Percentiles rank a stretch among this genome's conserved stretches.
Evolutionary conservation across 2,329 filamentous ascomycete genomes (phyloP).

Genomic region (Pezicula radicicola): DNA sequence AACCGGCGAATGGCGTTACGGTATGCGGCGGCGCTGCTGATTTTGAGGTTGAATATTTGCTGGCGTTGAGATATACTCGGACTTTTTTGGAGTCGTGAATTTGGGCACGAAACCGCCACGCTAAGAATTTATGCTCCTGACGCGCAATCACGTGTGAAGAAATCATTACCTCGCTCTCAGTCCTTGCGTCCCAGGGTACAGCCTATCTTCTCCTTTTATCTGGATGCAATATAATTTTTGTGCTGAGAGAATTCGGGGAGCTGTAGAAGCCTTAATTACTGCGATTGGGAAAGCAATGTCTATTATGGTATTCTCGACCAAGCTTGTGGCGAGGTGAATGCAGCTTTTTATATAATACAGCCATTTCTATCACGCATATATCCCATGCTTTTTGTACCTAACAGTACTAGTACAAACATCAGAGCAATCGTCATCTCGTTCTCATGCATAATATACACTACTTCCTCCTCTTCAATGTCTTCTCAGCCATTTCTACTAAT

Average conservation of each 20-base stretch:
- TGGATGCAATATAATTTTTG: too few species aligned
- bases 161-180: too few species aligned
- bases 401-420: not conserved
- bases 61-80: not conserved
- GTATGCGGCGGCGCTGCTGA: not conserved
- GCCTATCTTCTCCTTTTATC: too few species aligned
- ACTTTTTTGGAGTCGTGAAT: too few species aligned
- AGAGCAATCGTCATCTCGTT: not conserved
- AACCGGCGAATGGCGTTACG: not conserved
- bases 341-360: slow-evolving; percentile 1
- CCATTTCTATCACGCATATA: not conserved
- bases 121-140: too few species aligned
- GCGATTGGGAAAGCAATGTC: too few species aligned
- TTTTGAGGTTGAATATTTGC: slow-evolving; percentile 13
- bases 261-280: too few species aligned
- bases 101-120: too few species aligned
- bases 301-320: not conserved
- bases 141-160: too few species aligned
- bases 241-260: too few species aligned
- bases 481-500: slow-evolving; percentile 88
- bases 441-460: slow-evolving; percentile 35
- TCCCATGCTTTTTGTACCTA: not conserved
- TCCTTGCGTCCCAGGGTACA: too few species aligned
- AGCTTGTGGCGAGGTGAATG: not conserved
- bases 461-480: slow-evolving; percentile 86